These are phyloP conservation scores for Pseudogymnoascus sp. DNA, from an alignment of 2,329 filamentous ascomycete genomes.

Conservation along the genomic window DNA sequence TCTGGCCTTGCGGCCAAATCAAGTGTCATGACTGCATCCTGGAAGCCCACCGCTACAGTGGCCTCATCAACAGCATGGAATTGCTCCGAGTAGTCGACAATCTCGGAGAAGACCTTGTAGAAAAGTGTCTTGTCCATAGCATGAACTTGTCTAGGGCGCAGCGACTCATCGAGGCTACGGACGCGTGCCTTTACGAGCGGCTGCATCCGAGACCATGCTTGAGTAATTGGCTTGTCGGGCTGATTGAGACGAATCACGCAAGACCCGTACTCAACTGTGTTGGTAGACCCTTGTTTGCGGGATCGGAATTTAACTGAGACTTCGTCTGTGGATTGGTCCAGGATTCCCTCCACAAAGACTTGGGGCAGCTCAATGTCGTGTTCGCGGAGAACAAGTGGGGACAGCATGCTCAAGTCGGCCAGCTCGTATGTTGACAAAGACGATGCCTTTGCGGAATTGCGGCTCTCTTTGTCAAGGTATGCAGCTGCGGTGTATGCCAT, in stretches of 20 bases:
- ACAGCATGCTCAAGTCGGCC: background rate
- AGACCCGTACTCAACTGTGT: background rate
- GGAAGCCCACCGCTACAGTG: conserved; percentile 13
- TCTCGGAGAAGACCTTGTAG: conserved; percentile 25
- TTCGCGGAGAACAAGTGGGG: background rate
- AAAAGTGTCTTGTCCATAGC: conserved; percentile 11
- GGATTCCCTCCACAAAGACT: background rate
- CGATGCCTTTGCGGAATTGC: background rate
- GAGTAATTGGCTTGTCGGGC: background rate
- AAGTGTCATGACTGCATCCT: background rate
- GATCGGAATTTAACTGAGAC: background rate
- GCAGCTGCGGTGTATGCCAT: conserved; percentile 16
- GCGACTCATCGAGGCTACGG: background rate
- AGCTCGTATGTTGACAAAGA: conserved; percentile 2
- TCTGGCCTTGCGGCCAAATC: background rate
- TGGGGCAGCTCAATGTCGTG: background rate
- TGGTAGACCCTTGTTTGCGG: background rate
- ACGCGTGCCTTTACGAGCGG: background rate
- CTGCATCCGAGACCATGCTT: background rate
- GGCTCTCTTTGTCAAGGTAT: background rate
- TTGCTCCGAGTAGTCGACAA: conserved; percentile 23
- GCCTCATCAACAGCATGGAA: conserved; percentile 26
- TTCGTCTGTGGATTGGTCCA: background rate
- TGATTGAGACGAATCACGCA: background rate
- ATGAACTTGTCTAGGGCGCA: background rate